Evolutionary conservation across 2,329 filamentous ascomycete genomes (phyloP).

Genomic region (Fusarium tanahbumbuense): DNA sequence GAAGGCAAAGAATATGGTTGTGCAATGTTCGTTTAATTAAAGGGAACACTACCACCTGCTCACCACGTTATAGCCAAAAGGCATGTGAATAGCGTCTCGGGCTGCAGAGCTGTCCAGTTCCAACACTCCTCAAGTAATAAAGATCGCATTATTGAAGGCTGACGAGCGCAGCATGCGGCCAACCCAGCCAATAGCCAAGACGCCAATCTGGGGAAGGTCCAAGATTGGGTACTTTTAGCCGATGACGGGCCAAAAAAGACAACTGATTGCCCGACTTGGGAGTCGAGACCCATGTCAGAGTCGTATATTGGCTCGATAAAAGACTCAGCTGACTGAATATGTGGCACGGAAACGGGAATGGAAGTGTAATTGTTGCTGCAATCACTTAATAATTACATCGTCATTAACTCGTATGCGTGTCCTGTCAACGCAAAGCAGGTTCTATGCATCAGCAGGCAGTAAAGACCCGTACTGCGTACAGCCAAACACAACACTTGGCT

Average conservation of each 20-base stretch:
- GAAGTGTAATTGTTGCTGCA: constrained; percentile 13
- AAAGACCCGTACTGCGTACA: background rate
- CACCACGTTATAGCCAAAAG: no score
- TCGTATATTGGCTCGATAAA: constrained; percentile 18
- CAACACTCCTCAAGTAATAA: background rate
- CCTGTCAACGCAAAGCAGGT: background rate
- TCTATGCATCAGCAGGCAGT: background rate
- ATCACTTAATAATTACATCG: background rate
- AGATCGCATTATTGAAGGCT: constrained; percentile 16
- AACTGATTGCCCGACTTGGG: background rate
- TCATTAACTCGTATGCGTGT: background rate
- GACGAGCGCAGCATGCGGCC: constrained; percentile 31
- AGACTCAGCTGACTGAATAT: constrained; percentile 5
- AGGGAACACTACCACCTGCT: background rate
- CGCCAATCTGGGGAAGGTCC: constrained; percentile 16
- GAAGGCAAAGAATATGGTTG: no score
- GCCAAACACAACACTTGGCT: background rate
- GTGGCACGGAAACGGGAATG: constrained; percentile 6
- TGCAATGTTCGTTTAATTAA: no score
- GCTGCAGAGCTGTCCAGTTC: background rate
- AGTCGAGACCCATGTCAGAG: constrained; percentile 1
- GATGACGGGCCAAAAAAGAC: constrained; percentile 22
- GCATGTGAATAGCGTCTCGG: no score
- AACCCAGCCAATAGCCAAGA: constrained; percentile 12
- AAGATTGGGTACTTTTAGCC: constrained; percentile 29